Evolutionary conservation across 2,329 filamentous ascomycete species (phyloP), one percentile per base, ranked within the genome.

Genomic region (Alternaria arbusti): DNA sequence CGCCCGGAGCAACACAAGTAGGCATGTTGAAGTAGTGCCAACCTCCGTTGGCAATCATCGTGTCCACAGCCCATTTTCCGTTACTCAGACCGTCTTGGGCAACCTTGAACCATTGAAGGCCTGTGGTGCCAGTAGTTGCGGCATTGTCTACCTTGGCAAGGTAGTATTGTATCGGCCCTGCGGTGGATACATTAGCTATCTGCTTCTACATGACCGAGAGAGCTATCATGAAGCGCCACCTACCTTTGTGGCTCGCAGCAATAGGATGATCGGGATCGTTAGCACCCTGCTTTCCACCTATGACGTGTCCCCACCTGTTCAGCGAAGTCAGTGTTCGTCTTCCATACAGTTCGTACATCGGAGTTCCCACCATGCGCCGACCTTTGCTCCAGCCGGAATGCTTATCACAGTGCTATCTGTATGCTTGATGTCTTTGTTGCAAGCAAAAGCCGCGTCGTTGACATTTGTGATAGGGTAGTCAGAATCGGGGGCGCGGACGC

Each of bases 231-330:
- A 30, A 43, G 22, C 17, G 22, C 45, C n/a, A 45, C 70, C 47
- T 20, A 78, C 82, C 82, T 73, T 84, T 84, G 68, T 85, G 83
- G 36, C 77, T 81, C 50, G 77, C 73, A 5, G 83, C 83, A 65
- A 85, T 85, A 8, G 82, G 83, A 70, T 85, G 76, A 62, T 84
- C 83, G 6, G 77, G 66, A 78, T 86, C 85, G 68, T 80, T 80
- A 49, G 83, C 57, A 65, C 79, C 80, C 72, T 86, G 84, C 7
- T 81, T 78, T 23, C 84, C 84, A 36, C 85, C 85, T 64, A 86
- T 82, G 57, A 86, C 77, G 68, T 40, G 36, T 17, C 36, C 36
- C 36, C 36, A 40, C 36, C 36, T 40, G 4, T 40, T 40, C 36
- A 40, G 15, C 36, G 36, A 40, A 40, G 36, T 40, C 36, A 40